A percentile compares a stretch with the other conserved stretches of the same genome.
These are phyloP conservation scores for Cubamyces lactineus DNA, from an alignment of 768 basidiomycete species.

Conservation along the genomic window DNA sequence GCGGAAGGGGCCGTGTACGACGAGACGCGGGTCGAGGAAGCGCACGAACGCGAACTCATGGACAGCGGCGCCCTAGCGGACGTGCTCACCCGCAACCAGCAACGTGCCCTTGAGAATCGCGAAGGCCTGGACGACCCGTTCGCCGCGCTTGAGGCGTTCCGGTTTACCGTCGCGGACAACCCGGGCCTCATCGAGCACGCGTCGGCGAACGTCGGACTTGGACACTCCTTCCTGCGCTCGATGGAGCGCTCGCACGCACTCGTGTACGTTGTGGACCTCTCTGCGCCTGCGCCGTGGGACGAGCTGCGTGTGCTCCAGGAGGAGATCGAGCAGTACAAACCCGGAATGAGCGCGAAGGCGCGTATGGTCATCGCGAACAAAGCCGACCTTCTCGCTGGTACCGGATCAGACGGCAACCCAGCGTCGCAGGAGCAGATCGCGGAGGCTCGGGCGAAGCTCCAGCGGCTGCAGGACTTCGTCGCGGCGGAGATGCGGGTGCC, in stretches of 20 bases:
- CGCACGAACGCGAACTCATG: conserved; percentile 47
- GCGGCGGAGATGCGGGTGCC: conserved; percentile 44
- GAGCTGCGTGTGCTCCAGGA: conserved; percentile 72
- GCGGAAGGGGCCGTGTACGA: conserved; percentile 57
- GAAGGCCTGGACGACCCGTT: conserved; percentile 20
- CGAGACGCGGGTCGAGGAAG: conserved; percentile 64
- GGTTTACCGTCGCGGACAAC: conserved; percentile 97
- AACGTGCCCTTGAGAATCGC: conserved; percentile 3
- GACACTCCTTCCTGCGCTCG: conserved; percentile 90
- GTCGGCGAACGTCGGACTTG: conserved; percentile 89
- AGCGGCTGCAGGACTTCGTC: conserved; percentile 59
- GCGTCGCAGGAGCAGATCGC: conserved; percentile 51
- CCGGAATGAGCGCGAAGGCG: conserved; percentile 75
- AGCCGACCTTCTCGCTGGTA: conserved; percentile 76
- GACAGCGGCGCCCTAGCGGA: conserved; percentile 56
- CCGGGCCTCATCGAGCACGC: conserved; percentile 88
- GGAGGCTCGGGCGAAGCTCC: conserved; percentile 60
- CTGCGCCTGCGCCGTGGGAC: conserved; percentile 71
- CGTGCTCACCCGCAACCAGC: conserved; percentile 55
- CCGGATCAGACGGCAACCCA: conserved; percentile 40
- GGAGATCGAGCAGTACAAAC: conserved; percentile 85
- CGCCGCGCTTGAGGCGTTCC: conserved; percentile 60
- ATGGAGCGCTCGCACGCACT: conserved; percentile 92
- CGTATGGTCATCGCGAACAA: conserved; percentile 93
- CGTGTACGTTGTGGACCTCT: conserved; percentile 91